phyloP scores from a whole-genome alignment of 225 moss, liverwort and hornwort species.

The Thuidium tamariscinum region DNA sequence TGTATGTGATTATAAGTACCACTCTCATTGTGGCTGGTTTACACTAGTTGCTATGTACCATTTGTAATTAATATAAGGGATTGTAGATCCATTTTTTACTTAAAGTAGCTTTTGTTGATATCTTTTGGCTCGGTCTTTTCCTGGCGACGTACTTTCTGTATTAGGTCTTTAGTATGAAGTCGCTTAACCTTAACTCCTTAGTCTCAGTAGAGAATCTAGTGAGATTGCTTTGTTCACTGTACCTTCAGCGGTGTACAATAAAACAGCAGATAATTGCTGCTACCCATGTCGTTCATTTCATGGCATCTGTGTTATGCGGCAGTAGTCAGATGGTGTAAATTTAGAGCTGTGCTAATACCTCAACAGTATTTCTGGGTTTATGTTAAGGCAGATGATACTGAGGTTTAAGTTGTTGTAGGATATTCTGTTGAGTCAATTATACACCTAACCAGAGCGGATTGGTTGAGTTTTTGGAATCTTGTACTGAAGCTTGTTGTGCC shows the following conservation, averaged over 20 bases:
- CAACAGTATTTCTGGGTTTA: not conserved
- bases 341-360: not conserved
- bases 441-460: not conserved
- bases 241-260: constrained; percentile 2
- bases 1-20: constrained; percentile 26
- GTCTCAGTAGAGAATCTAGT: not conserved
- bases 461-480: not conserved
- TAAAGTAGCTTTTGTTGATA: not conserved
- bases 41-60: not conserved
- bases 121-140: not conserved
- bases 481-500: not conserved
- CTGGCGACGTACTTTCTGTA: not conserved
- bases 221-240: not conserved
- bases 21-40: constrained; percentile 25
- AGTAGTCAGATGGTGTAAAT: not conserved
- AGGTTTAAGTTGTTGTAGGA: not conserved
- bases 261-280: not conserved
- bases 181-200: not conserved
- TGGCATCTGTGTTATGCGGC: not conserved
- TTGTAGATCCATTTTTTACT: not conserved
- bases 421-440: not conserved
- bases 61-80: not conserved
- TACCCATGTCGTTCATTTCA: not conserved
- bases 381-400: not conserved
- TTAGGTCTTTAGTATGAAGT: not conserved